Evolutionary conservation across 176 grass and related monocot species (phyloP).

Genomic region (Thinopyrum elongatum): DNA sequence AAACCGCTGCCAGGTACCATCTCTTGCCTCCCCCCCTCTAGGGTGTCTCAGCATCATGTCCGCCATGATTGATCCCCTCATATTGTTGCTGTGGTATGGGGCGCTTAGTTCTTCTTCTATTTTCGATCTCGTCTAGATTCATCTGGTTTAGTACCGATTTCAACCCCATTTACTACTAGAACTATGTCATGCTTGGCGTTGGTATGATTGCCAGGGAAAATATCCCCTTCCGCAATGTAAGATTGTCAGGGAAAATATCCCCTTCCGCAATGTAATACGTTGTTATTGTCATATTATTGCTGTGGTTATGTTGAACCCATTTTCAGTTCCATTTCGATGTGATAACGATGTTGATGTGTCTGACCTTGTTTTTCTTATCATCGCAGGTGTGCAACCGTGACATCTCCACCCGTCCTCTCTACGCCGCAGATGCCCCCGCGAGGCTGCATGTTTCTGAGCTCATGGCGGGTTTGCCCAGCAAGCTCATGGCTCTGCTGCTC

Average conservation of each 20-base stretch:
- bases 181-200: not conserved
- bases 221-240: not conserved
- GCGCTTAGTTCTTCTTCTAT: too few relatives aligned
- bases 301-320: not conserved
- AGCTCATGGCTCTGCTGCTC: conserved; percentile 19
- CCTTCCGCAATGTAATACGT: not conserved
- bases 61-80: not conserved
- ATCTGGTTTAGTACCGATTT: not conserved
- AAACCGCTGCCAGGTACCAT: too few relatives aligned
- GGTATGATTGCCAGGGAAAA: not conserved
- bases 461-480: conserved; percentile 9
- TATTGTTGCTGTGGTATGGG: not conserved
- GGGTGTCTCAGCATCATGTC: not conserved
- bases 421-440: not conserved
- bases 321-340: not conserved
- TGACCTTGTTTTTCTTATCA: not conserved
- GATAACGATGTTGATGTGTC: not conserved
- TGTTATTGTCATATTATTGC: not conserved
- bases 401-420: not conserved
- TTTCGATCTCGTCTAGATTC: not conserved
- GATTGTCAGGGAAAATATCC: too few relatives aligned
- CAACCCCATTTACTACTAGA: not conserved
- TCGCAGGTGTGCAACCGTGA: not conserved
- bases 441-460: conserved; percentile 24
- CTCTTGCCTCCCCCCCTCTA: not conserved